Evolutionary conservation across 257 asterid species (phyloP), one percentile per base, ranked within the genome.

Genomic region (Solanum peruvianum): DNA sequence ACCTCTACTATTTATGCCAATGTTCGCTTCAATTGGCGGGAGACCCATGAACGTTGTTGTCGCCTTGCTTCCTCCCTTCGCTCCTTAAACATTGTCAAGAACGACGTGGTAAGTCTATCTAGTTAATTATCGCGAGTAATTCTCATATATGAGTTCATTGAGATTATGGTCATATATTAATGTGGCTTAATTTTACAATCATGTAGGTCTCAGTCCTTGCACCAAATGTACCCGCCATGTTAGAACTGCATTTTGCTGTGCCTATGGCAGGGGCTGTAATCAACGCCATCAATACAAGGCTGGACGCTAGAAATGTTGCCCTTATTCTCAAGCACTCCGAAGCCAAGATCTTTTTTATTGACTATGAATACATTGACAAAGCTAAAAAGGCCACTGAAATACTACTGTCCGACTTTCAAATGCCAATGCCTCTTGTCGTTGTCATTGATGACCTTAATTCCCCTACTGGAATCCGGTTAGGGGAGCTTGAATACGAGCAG

Each of bases 181-280:
- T 47, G 56, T 13, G 56, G 56, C 14, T 47, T 13, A 13, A 5
- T 47, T 47, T 47, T 47, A 47, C 12, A 6, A 13, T 47, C 56
- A 14, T 47, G 20, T 52, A 96, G 99, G 99, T 94, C 3, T 96
- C 98, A 0, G 98, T 96, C 7, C 81, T 96, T 94, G 99, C 98
- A 2, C 98, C 98, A 1, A 96, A 96, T 31, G 87, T 95, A 71
- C 98, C 98, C 25, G 98, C 99, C 1, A 69, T 91, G 89, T 93
- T 95, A 62, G 99, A 96, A 47, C 93, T 96, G 98, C 98, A 94
- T 89, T 95, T 96, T 70, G 97, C 96, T 3, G 99, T 96, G 85
- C 98, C 98, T 1, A 96, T 96, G 99, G 98, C 98, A 0, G 97
- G 99, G n/a, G 99, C 98, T 0, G 95, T 96, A 6, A 90, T 96